Base-by-base conservation (phyloP, 2,329 filamentous ascomycete genomes). In the Aspergillus sp. region DNA sequence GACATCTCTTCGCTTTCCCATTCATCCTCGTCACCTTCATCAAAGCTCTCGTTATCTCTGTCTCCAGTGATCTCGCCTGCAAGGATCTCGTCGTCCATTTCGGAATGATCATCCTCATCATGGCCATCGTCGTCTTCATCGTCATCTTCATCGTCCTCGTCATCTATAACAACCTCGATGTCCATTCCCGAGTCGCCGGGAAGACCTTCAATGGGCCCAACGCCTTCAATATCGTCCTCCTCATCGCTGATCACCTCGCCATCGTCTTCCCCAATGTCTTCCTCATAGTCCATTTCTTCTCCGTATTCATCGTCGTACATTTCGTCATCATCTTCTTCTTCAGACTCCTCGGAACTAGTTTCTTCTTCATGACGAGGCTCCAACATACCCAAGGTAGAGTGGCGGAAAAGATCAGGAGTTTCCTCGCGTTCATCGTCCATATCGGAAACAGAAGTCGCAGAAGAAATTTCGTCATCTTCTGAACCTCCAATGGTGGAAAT, bases 381-480 rank as follows among this genome's bases (percentile, higher is more conserved):
- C 53, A 97, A 87, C 87, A 98, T 96, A 49, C 95, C 93, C 20
- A 99, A 81, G 1, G 96, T 91, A 2, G 95, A 98, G 74, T 98
- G 96, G 53, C 96, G 89, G 78, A 97, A 98, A 18, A 99, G 83
- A 76, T 99, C 95, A 30, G 96, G 95, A 5, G 96, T 99, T 72
- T 98, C 95, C 74, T 96, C 92, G 44, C 92, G 88, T 55, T 91
- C 88, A 60, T 93, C 90, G 41, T 93, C 90, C 50, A 92, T 80
- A 62, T 96, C 93, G 11, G 93, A 97, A 22, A 96, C 85, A 1
- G 93, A 96, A 4, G 92, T 96, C 3, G 89, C 86, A 11, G 91
- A 95, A 2, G 88, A 88, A 45, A 96, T 90, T 45, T 97, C 93
- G 62, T 96, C 93, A 48, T 96, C 93, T 24, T 90, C 88, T 18